These are phyloP conservation scores for Carallia brachiata DNA, from an alignment of 345 rosid species.

Conservation along the genomic window DNA sequence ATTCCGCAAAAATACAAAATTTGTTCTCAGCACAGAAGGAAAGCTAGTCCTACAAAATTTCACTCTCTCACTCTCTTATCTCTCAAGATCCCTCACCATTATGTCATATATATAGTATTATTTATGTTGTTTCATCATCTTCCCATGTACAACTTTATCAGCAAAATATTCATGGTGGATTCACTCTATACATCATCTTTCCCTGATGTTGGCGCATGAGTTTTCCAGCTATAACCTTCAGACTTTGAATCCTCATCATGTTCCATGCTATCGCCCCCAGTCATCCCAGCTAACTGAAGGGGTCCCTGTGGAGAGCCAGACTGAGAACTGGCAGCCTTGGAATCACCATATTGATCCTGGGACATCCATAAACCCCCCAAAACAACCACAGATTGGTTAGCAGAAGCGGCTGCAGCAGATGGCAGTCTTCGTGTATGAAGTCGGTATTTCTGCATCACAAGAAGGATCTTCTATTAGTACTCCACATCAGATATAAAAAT, in stretches of 20 bases:
- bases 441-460: constrained; percentile 68
- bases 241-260: constrained; percentile 80
- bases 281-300: constrained; percentile 56
- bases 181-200: constrained; percentile 45
- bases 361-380: constrained; percentile 62
- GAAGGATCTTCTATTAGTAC: constrained; percentile 15
- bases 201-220: constrained; percentile 36
- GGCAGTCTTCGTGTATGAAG: constrained; percentile 58
- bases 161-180: constrained; percentile 54
- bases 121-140: constrained; percentile 29
- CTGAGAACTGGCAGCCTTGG: constrained; percentile 52
- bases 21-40: constrained; percentile 31
- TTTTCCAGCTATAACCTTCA: constrained; percentile 65
- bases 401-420: constrained; percentile 29
- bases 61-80: constrained; percentile 17
- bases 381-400: constrained; percentile 49
- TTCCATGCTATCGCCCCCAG: constrained; percentile 65
- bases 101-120: constrained; percentile 34
- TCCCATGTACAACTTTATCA: constrained; percentile 53
- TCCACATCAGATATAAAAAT: not conserved
- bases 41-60: constrained; percentile 59
- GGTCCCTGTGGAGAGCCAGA: constrained; percentile 86
- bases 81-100: constrained; percentile 38
- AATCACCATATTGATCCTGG: constrained; percentile 48
- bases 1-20: constrained; percentile 36